Evolutionary conservation across 768 basidiomycete genomes (phyloP).

Genomic region (Suillus sp.): DNA sequence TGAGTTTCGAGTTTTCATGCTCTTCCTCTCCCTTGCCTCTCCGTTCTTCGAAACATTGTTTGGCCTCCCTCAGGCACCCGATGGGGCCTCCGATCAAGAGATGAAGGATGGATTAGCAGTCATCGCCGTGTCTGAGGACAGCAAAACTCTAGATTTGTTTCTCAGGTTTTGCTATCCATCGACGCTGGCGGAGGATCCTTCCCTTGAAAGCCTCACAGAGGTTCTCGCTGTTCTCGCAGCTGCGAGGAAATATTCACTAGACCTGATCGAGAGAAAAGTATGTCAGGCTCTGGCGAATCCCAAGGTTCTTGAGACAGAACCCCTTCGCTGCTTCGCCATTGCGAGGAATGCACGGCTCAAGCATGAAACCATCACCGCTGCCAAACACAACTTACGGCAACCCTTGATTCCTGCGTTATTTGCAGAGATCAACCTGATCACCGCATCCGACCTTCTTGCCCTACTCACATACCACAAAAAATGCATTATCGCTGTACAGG

Average conservation of each 20-base stretch:
- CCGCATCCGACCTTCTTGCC: slow-evolving; percentile 22
- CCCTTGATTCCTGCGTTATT: slow-evolving; percentile 21
- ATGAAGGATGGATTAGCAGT: slow-evolving; percentile 12
- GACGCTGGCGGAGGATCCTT: slow-evolving; percentile 23
- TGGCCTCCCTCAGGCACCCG: slow-evolving; percentile 23
- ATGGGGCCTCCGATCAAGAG: slow-evolving; percentile 9
- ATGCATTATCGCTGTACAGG: slow-evolving; percentile 4
- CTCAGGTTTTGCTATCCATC: slow-evolving; percentile 31
- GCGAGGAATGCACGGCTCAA: slow-evolving; percentile 27
- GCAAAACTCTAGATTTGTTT: slow-evolving; percentile 18
- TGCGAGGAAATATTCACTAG: slow-evolving; percentile 30
- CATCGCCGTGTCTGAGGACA: slow-evolving; percentile 24
- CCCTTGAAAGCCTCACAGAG: slow-evolving; percentile 21
- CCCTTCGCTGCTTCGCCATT: slow-evolving; percentile 32
- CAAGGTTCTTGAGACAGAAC: slow-evolving; percentile 16
- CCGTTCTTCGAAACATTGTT: slow-evolving; percentile 34
- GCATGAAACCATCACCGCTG: slow-evolving; percentile 27
- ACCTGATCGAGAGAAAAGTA: slow-evolving; percentile 17
- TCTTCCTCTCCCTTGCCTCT: slow-evolving; percentile 31
- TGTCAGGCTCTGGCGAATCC: slow-evolving; percentile 20
- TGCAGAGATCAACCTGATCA: slow-evolving; percentile 27
- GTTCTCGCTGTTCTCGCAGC: slow-evolving; percentile 21
- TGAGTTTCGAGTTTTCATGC: slow-evolving; percentile 30
- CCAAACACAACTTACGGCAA: slow-evolving; percentile 24
- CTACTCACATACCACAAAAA: slow-evolving; percentile 17